Conservation (phyloP, 106 monocot species). For the Acorus gramineus region DNA sequence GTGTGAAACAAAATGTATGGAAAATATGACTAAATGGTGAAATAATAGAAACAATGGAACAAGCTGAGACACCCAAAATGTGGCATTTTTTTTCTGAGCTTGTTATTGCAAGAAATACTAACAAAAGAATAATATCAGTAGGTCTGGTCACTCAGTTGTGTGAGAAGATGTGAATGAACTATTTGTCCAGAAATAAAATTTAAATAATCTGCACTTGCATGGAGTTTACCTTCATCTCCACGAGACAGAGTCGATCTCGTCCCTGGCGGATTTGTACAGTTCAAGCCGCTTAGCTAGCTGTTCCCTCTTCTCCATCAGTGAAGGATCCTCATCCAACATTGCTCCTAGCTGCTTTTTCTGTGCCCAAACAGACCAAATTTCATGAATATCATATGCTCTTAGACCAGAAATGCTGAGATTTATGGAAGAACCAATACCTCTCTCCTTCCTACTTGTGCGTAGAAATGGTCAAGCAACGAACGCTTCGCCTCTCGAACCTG, state of each 20-base stretch:
- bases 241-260: conserved; percentile 66
- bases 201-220: not conserved
- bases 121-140: too few species aligned
- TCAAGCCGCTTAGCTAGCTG: conserved; percentile 56
- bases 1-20: too few species aligned
- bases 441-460: conserved; percentile 64
- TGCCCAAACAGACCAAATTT: too few species aligned
- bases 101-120: too few species aligned
- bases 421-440: conserved; percentile 42
- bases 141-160: too few species aligned
- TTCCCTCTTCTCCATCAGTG: conserved; percentile 76
- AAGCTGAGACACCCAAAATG: too few species aligned
- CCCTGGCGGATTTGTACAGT: conserved; percentile 63
- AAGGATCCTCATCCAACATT: conserved; percentile 82
- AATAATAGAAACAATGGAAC: too few species aligned
- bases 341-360: conserved; percentile 75
- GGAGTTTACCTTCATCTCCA: conserved; percentile 42
- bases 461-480: conserved; percentile 67
- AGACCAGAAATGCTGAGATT: too few species aligned
- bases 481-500: conserved; percentile 82
- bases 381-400: too few species aligned
- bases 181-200: not conserved
- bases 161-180: too few species aligned
- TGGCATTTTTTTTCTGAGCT: too few species aligned
- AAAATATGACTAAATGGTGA: too few species aligned